Conservation (phyloP, 768 basidiomycete species). For the Fomitopsis serialis region DNA sequence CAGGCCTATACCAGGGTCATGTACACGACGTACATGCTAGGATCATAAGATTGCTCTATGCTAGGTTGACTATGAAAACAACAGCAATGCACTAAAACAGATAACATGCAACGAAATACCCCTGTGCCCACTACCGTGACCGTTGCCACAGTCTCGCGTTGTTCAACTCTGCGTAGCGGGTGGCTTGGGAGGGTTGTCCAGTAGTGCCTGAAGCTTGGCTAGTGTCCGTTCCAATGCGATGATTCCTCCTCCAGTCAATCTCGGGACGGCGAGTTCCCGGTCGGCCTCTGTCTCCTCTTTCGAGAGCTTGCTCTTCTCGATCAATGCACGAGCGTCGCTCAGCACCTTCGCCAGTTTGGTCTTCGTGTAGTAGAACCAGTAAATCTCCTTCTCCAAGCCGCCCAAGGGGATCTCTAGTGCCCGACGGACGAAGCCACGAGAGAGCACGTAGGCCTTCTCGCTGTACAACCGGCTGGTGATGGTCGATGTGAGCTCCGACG, state of each 20-base stretch:
- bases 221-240: slow-evolving; percentile 75
- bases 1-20: too few relatives aligned
- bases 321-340: slow-evolving; percentile 51
- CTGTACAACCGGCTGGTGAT: slow-evolving; percentile 74
- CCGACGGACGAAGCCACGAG: slow-evolving; percentile 84
- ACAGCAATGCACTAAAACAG: too few relatives aligned
- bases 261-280: slow-evolving; percentile 58
- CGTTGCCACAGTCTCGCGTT: background rate
- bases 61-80: too few relatives aligned
- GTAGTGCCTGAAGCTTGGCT: slow-evolving; percentile 51
- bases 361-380: slow-evolving; percentile 62
- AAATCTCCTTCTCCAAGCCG: slow-evolving; percentile 67
- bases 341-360: slow-evolving; percentile 68
- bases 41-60: too few relatives aligned
- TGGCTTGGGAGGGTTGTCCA: slow-evolving; percentile 5
- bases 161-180: background rate
- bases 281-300: slow-evolving; percentile 28
- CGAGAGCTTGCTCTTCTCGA: slow-evolving; percentile 57
- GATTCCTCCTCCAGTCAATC: slow-evolving; percentile 73
- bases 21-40: too few relatives aligned
- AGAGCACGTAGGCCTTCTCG: slow-evolving; percentile 90
- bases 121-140: background rate
- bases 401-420: slow-evolving; percentile 78
- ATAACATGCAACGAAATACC: background rate
- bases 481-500: background rate